Percentiles rank a stretch among this genome's conserved stretches.
phyloP scores from a whole-genome alignment of 2,329 filamentous ascomycete species.

The Zalaria sp. region DNA sequence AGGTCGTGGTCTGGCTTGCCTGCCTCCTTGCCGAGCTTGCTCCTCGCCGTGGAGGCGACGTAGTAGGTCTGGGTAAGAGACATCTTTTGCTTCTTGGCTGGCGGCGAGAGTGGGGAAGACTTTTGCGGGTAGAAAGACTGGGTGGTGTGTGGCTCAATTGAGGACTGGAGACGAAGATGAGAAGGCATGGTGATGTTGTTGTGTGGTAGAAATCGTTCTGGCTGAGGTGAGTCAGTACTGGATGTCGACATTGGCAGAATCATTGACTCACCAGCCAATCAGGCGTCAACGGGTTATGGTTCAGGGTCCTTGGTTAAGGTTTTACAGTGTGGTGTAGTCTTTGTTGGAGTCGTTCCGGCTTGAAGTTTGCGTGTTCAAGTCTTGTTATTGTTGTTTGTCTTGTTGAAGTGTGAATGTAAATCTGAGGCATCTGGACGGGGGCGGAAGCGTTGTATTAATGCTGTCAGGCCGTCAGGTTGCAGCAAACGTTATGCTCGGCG shows the following conservation, averaged over 20 bases:
- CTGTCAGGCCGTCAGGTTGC: not conserved
- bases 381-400: too few species aligned
- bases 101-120: slow-evolving; percentile 20
- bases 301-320: not conserved
- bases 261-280: not conserved
- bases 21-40: slow-evolving; percentile 90
- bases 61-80: slow-evolving; percentile 97
- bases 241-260: not conserved
- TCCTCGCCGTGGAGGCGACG: slow-evolving; percentile 88
- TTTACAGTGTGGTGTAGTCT: not conserved
- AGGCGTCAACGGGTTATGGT: not conserved
- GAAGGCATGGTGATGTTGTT: not conserved
- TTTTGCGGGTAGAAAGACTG: not conserved
- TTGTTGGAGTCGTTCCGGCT: not conserved
- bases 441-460: not conserved
- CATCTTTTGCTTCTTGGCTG: slow-evolving; percentile 66
- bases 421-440: not conserved
- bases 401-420: not conserved
- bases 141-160: not conserved
- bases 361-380: not conserved
- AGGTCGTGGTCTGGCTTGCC: slow-evolving; percentile 86
- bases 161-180: not conserved
- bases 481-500: not conserved
- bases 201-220: not conserved
- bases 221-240: not conserved